Conservation (phyloP, 305 asterid species). For the Rubia balearica region DNA sequence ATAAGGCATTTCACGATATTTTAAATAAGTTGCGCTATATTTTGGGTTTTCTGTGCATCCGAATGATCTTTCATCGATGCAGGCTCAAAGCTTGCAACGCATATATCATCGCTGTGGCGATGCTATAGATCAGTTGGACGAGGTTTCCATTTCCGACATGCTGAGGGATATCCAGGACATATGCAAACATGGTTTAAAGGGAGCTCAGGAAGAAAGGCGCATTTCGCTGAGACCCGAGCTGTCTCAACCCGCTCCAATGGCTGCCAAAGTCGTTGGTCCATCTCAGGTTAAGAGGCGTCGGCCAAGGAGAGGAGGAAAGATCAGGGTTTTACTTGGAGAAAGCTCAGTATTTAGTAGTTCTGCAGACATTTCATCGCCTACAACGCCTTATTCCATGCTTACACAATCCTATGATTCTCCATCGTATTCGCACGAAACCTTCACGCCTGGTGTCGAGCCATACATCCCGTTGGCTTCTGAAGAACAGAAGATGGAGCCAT, state of each 20-base stretch:
- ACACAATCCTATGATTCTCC: conserved; percentile 38
- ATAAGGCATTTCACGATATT: background rate
- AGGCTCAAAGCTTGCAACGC: conserved; percentile 30
- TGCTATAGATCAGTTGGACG: conserved; percentile 24
- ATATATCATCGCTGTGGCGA: conserved; percentile 24
- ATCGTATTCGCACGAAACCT: conserved; percentile 29
- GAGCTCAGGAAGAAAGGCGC: conserved; percentile 62
- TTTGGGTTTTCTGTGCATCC: background rate
- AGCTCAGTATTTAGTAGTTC: conserved; percentile 14
- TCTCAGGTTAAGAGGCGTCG: conserved; percentile 51
- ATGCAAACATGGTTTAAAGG: conserved; percentile 51
- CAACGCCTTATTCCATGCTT: conserved; percentile 36
- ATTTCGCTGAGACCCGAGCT: conserved; percentile 36
- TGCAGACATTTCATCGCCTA: conserved; percentile 19
- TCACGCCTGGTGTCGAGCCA: conserved; percentile 38
- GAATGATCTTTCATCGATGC: background rate
- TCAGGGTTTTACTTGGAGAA: conserved; percentile 25
- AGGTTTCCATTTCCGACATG: conserved; percentile 38
- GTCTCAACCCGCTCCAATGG: conserved; percentile 31
- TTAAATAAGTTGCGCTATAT: background rate
- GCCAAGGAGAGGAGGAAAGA: conserved; percentile 45
- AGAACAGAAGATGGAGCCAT: conserved; percentile 26
- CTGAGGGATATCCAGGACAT: conserved; percentile 68
- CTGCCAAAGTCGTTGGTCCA: conserved; percentile 30
- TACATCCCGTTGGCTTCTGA: conserved; percentile 37